These are phyloP conservation scores for Gaillardinia entomophila DNA, from an alignment of 805 yeast genomes.

Conservation along the genomic window DNA sequence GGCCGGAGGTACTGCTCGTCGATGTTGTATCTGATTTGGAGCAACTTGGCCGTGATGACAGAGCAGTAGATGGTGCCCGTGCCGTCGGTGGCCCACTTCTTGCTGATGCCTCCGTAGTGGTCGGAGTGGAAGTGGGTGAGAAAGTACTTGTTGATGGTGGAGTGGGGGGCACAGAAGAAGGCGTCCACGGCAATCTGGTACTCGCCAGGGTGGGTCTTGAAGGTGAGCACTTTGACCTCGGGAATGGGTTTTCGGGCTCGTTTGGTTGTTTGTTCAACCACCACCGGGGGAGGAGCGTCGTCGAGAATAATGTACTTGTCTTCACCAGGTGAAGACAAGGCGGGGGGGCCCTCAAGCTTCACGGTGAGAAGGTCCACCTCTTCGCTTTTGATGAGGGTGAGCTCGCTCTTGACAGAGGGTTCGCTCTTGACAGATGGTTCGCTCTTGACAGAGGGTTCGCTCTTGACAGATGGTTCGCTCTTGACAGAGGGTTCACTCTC, in stretches of 20 bases:
- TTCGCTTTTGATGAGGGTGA: too few relatives aligned
- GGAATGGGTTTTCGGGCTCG: constrained; percentile 41
- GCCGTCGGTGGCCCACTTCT: constrained; percentile 56
- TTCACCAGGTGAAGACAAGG: too few relatives aligned
- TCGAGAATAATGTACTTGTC: too few relatives aligned
- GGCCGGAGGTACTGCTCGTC: constrained; percentile 41
- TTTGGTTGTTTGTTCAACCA: too few relatives aligned
- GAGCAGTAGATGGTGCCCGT: constrained; percentile 57
- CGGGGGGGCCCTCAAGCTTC: too few relatives aligned
- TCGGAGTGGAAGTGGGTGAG: constrained; percentile 89
- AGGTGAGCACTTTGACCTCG: constrained; percentile 44
- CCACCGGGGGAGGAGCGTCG: too few relatives aligned
- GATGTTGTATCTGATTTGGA: constrained; percentile 50
- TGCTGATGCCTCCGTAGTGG: constrained; percentile 83
- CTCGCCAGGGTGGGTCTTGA: constrained; percentile 17
- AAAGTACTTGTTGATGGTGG: constrained; percentile 47
- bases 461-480: too few relatives aligned
- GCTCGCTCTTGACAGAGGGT: too few relatives aligned
- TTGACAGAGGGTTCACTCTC: too few relatives aligned
- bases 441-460: too few relatives aligned
- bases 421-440: too few relatives aligned
- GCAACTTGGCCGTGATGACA: constrained; percentile 56
- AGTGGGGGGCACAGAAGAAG: constrained; percentile 45
- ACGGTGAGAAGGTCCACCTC: too few relatives aligned
- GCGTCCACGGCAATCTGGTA: constrained; percentile 61